Base-by-base conservation (phyloP, 169 alveolate genomes). In the Ichthyophthirius multifiliis region DNA sequence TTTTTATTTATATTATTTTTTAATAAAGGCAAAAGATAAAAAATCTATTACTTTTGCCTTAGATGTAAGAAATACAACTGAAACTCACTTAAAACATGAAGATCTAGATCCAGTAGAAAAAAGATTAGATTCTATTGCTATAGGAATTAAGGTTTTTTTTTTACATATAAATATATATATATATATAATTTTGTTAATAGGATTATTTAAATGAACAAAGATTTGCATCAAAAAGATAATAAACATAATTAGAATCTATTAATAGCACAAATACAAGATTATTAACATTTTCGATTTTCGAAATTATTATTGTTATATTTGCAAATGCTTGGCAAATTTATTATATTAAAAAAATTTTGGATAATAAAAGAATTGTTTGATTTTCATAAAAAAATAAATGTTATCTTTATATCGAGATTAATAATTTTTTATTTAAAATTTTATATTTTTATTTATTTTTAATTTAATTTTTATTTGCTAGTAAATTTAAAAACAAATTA, bases 351-450 rank as follows among this genome's bases (percentile, higher is more conserved):
- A 78, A 65, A 47, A 78, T 78, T 43, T 39, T 78, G 30, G 84
- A 78, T 31, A 78, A 65, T 65, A 47, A 75, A 30, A 78, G 84
- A 78, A 39, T 78, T 43, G 73, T 78, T 78, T 78, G 84, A 78
- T 71, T 39, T 62, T 31, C 32, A 62, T 62, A 62, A n/a, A n/a
- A n/a, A n/a, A n/a, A n/a, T n/a, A n/a, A n/a, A n/a, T n/a, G n/a
- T n/a, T n/a, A n/a, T n/a, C n/a, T n/a, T n/a, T n/a, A n/a, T n/a
- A n/a, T n/a, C n/a, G n/a, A n/a, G n/a, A n/a, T n/a, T n/a, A n/a
- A n/a, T n/a, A n/a, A n/a, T n/a, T n/a, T n/a, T n/a, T n/a, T n/a
- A n/a, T n/a, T n/a, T n/a, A n/a, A n/a, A n/a, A n/a, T n/a, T n/a
- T n/a, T n/a, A n/a, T n/a, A n/a, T n/a, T n/a, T n/a, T n/a, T n/a